A percentile compares a stretch with the other conserved stretches of the same genome.
Conservation (phyloP, 257 asterid species). For the Paraleonurus japonicus region DNA sequence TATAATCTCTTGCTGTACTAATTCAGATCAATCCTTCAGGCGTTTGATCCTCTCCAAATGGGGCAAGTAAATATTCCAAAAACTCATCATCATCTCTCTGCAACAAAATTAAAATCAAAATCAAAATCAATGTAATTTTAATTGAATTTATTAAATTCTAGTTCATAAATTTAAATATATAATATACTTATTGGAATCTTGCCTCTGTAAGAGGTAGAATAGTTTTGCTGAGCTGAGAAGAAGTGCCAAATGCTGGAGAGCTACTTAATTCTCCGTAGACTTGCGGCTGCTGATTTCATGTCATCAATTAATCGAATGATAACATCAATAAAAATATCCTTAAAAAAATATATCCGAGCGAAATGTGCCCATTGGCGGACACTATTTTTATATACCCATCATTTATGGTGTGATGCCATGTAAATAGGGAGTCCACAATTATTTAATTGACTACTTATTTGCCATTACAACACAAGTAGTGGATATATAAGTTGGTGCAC, state of each 20-base stretch:
- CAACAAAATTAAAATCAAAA: background rate
- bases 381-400: no score
- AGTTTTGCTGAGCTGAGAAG: conserved; percentile 20
- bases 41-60: conserved; percentile 27
- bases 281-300: conserved; percentile 3
- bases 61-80: conserved; percentile 42
- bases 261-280: background rate
- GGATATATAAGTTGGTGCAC: no score
- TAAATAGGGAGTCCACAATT: no score
- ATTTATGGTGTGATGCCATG: no score
- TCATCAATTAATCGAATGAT: background rate
- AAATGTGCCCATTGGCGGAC: no score
- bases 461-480: no score
- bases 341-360: no score
- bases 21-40: conserved; percentile 20
- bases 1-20: background rate
- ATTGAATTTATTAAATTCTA: background rate
- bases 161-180: background rate
- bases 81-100: conserved; percentile 42
- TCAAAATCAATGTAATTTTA: background rate
- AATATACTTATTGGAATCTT: background rate
- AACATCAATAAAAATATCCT: background rate
- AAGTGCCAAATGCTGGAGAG: conserved; percentile 10
- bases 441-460: no score
- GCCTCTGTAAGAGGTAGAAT: conserved; percentile 26